phyloP scores from a whole-genome alignment of 179 eudicot species.

The Camellia oleifera region DNA sequence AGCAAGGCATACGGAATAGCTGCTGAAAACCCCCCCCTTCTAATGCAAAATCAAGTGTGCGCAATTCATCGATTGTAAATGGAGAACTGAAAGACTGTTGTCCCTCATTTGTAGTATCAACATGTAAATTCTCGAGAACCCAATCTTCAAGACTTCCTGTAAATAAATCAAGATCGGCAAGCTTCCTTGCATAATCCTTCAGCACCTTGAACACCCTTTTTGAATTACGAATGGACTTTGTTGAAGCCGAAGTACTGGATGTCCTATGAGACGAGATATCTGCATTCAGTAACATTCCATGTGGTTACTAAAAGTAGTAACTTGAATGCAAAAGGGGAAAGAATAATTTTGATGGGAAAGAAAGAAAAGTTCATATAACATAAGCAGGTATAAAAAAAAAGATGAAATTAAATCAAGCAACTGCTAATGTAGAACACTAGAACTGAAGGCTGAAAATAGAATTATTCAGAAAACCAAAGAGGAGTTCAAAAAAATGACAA shows the following conservation, averaged over 20 bases:
- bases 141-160: constrained; percentile 62
- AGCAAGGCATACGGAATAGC: constrained; percentile 77
- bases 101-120: constrained; percentile 38
- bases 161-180: constrained; percentile 55
- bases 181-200: constrained; percentile 52
- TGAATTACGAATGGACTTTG: constrained; percentile 50
- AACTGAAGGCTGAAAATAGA: too few species aligned
- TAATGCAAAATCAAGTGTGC: constrained; percentile 68
- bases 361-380: too few species aligned
- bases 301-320: not conserved
- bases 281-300: constrained; percentile 17
- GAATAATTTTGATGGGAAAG: not conserved
- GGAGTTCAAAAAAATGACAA: too few species aligned
- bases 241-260: constrained; percentile 43
- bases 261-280: constrained; percentile 44
- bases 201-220: constrained; percentile 48
- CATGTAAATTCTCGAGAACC: constrained; percentile 47
- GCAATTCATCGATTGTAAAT: constrained; percentile 62
- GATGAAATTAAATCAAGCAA: too few species aligned
- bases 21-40: constrained; percentile 73
- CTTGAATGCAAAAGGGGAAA: not conserved
- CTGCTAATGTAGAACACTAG: too few species aligned
- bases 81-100: constrained; percentile 55
- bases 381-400: too few species aligned
- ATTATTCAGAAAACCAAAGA: too few species aligned